Conservation (phyloP, 805 yeast species). For the Yamadazyma takamatsuzukensis region DNA sequence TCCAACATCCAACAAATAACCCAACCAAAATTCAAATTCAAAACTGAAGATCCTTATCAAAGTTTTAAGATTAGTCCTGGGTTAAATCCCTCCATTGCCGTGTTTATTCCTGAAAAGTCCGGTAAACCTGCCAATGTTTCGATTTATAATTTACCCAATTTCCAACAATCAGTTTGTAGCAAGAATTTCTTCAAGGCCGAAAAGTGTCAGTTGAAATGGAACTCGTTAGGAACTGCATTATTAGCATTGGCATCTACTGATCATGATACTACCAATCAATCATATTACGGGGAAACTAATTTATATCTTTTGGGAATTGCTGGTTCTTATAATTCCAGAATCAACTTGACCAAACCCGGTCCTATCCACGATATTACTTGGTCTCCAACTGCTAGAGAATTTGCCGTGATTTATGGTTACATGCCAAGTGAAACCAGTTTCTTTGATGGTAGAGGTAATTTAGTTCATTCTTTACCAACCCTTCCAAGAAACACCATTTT, state of each 20-base stretch:
- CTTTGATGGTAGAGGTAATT: conserved; percentile 90
- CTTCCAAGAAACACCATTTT: conserved; percentile 86
- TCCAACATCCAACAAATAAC: conserved; percentile 27
- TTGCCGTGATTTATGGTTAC: conserved; percentile 94
- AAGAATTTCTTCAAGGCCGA: conserved; percentile 96
- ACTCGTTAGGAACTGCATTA: conserved; percentile 87
- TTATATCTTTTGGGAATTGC: conserved; percentile 87
- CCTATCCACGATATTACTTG: conserved; percentile 97
- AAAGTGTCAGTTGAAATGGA: conserved; percentile 89
- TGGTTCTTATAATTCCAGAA: conserved; percentile 86
- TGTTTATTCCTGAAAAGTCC: conserved; percentile 79
- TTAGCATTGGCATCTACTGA: conserved; percentile 93
- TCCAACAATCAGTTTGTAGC: conserved; percentile 72
- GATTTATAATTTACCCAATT: conserved; percentile 76
- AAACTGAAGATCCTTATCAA: conserved; percentile 48
- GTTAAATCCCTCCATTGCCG: conserved; percentile 82
- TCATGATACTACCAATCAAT: conserved; percentile 89
- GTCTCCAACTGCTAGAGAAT: conserved; percentile 95
- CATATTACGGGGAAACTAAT: conserved; percentile 95
- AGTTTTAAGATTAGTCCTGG: conserved; percentile 79
- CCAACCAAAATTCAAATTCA: conserved; percentile 58
- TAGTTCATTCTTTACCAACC: conserved; percentile 76
- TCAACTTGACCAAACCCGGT: conserved; percentile 84
- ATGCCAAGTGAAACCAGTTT: conserved; percentile 97
- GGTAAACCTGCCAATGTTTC: conserved; percentile 90